Evolutionary conservation across 2,329 filamentous ascomycete genomes (phyloP).

Genomic region (Sarocladium strictum): DNA sequence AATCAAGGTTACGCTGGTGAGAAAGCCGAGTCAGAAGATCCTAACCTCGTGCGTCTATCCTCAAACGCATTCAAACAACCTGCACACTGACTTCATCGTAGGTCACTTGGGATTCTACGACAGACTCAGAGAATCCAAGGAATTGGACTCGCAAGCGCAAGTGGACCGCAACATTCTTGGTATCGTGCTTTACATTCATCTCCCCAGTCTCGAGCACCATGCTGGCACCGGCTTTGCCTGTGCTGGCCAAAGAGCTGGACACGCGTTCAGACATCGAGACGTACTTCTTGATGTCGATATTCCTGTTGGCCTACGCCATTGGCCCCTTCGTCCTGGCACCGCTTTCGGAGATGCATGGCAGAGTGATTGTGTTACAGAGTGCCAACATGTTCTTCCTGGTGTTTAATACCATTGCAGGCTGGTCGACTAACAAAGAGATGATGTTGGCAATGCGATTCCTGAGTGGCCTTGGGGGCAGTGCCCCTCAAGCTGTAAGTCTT

Average conservation of each 20-base stretch:
- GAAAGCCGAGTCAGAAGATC: not conserved
- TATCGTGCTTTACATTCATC: slow-evolving; percentile 43
- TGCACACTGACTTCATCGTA: slow-evolving; percentile 11
- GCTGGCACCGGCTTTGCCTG: slow-evolving; percentile 39
- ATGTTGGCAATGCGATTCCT: slow-evolving; percentile 45
- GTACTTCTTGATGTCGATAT: slow-evolving; percentile 52
- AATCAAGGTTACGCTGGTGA: not conserved
- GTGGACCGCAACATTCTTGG: slow-evolving; percentile 28
- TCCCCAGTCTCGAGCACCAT: slow-evolving; percentile 48
- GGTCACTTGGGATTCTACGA: slow-evolving; percentile 37
- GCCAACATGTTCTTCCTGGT: slow-evolving; percentile 45
- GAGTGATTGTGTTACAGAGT: slow-evolving; percentile 36
- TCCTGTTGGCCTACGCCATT: slow-evolving; percentile 50
- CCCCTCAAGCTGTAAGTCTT: slow-evolving; percentile 34
- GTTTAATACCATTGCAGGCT: slow-evolving; percentile 48
- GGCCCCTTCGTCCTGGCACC: slow-evolving; percentile 48
- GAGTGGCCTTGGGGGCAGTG: slow-evolving; percentile 38
- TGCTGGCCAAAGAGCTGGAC: slow-evolving; percentile 37
- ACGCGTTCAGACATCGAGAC: slow-evolving; percentile 35
- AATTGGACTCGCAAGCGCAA: slow-evolving; percentile 40
- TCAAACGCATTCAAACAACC: not conserved
- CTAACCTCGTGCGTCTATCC: not conserved
- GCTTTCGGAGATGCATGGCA: slow-evolving; percentile 45
- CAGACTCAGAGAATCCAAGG: slow-evolving; percentile 32
- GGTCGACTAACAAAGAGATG: slow-evolving; percentile 37